Evolutionary conservation across 2,329 filamentous ascomycete genomes (phyloP).

Genomic region (Colletotrichum siamense): DNA sequence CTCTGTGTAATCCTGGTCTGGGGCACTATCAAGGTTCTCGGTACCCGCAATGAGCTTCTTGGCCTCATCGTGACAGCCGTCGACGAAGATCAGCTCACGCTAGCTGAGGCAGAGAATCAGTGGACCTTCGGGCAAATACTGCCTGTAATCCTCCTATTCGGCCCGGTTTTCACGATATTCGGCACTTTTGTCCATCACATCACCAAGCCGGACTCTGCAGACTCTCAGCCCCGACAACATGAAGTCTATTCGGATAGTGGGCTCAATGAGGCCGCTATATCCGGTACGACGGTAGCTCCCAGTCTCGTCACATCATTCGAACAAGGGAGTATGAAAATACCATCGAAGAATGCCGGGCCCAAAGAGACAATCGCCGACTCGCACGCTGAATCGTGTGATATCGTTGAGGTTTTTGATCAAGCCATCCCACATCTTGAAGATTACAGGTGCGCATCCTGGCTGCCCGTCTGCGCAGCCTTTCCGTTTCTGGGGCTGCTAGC

Average conservation of each 20-base stretch:
- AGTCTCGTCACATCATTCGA: background rate
- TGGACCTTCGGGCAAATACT: background rate
- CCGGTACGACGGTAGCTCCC: background rate
- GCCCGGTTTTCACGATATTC: background rate
- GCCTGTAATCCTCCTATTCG: background rate
- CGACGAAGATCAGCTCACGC: background rate
- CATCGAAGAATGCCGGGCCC: background rate
- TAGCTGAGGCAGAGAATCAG: background rate
- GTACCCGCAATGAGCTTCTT: background rate
- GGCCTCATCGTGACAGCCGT: background rate
- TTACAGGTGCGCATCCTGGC: background rate
- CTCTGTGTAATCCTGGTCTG: background rate
- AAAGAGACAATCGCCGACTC: background rate
- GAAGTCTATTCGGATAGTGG: background rate
- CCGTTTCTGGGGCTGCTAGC: background rate
- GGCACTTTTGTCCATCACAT: background rate
- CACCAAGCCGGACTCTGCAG: background rate
- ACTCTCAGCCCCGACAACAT: background rate
- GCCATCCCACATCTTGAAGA: background rate
- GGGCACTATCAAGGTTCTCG: background rate
- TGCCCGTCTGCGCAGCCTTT: background rate
- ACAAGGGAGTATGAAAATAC: background rate
- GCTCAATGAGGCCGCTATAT: background rate
- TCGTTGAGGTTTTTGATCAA: fast-evolving
- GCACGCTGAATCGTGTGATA: background rate